Conservation (phyloP, 129 eudicot species). For the Lonicera japonica region DNA sequence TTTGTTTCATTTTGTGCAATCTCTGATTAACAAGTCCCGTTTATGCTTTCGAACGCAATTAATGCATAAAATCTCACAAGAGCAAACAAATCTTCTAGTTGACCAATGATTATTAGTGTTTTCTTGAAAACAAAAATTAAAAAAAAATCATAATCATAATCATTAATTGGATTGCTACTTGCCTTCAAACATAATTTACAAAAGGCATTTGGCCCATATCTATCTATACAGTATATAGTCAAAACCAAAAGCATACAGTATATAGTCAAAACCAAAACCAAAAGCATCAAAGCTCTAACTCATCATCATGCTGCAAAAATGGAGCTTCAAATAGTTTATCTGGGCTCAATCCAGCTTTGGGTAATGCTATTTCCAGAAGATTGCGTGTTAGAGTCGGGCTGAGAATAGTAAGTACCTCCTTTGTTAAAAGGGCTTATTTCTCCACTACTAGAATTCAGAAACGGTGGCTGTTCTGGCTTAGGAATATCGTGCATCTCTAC, state of each 20-base stretch:
- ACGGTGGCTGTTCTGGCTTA: constrained; percentile 40
- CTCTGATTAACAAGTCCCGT: too few relatives aligned
- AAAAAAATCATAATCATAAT: too few relatives aligned
- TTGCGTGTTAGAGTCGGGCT: constrained; percentile 17
- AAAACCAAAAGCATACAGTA: neutral
- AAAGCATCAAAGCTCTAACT: neutral
- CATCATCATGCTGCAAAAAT: neutral
- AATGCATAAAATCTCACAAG: too few relatives aligned
- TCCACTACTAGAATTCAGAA: constrained; percentile 21
- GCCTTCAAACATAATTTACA: neutral
- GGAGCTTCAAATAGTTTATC: constrained; percentile 13
- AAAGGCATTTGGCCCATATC: neutral
- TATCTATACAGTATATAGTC: neutral
- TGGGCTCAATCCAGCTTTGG: constrained; percentile 26
- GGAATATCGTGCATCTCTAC: constrained; percentile 19
- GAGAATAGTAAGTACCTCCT: neutral
- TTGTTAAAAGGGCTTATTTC: constrained; percentile 15
- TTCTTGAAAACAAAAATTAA: too few relatives aligned
- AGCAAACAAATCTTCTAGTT: too few relatives aligned
- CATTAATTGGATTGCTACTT: too few relatives aligned
- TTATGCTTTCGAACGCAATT: too few relatives aligned
- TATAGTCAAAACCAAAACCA: neutral
- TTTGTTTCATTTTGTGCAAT: too few relatives aligned
- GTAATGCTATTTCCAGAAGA: constrained; percentile 32
- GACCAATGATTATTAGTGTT: too few relatives aligned